Conservation (phyloP, 1,284 basidiomycete species). For the Cryptococcus jaspeensis region DNA sequence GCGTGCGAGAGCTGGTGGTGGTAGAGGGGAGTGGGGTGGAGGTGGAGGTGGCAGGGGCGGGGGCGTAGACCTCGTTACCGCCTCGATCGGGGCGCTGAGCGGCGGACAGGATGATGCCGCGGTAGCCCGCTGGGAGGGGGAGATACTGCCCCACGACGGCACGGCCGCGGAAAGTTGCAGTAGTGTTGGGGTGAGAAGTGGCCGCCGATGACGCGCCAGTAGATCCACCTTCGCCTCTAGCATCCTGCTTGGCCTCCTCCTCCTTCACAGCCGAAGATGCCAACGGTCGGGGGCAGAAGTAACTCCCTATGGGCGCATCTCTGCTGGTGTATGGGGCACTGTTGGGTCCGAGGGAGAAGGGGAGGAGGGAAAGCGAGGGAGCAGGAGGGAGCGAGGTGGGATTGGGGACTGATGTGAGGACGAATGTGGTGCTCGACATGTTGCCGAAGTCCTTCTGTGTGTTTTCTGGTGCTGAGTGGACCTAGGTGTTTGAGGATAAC, state of each 20-base stretch:
- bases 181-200: too few relatives aligned
- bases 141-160: slow-evolving; percentile 36
- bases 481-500: too few relatives aligned
- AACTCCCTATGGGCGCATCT: slow-evolving; percentile 19
- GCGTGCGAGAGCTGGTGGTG: neutral
- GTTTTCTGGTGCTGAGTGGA: too few relatives aligned
- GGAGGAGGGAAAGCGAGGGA: slow-evolving; percentile 38
- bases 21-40: too few relatives aligned
- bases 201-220: too few relatives aligned
- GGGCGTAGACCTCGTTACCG: slow-evolving; percentile 14
- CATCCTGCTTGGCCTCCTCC: slow-evolving; percentile 10
- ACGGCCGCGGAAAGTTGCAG: slow-evolving; percentile 41
- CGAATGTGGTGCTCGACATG: slow-evolving; percentile 7
- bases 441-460: too few relatives aligned
- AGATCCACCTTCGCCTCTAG: neutral
- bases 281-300: slow-evolving; percentile 36
- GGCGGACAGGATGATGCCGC: slow-evolving; percentile 29
- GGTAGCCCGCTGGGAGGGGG: slow-evolving; percentile 34
- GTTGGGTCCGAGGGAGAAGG: slow-evolving; percentile 38
- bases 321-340: slow-evolving; percentile 20
- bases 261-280: slow-evolving; percentile 6
- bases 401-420: slow-evolving; percentile 6
- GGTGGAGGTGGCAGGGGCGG: neutral
- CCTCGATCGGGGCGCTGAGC: slow-evolving; percentile 23
- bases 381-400: slow-evolving; percentile 15